Evolutionary conservation across 169 alveolate genomes (phyloP), one percentile per base, ranked within the genome.

Genomic region (Eimeria praecox): DNA sequence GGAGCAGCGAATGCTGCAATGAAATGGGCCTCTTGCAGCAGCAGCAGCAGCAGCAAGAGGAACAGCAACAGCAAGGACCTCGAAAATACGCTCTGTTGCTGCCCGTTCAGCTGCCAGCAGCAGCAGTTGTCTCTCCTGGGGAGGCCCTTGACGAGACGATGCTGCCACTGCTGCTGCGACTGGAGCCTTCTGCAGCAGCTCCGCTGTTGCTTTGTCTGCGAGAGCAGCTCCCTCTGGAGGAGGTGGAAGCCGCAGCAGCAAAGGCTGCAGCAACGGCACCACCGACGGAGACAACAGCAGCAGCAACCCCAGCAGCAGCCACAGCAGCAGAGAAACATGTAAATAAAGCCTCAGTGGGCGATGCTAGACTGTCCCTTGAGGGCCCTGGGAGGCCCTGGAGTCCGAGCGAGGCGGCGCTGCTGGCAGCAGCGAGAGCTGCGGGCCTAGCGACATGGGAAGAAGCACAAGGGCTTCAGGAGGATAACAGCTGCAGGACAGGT

Each of bases 101-200:
- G 73, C 90, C 73, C 33, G 64, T 82, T 0, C 40, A 44, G 42
- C 73, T 49, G 73, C 90, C 33, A 35, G 71, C 73, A 46, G 49
- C 71, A 24, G 90, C 40, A 27, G 90, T 46, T 35, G 64, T 40
- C 24, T 62, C 90, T 18, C 90, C 40, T 82, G 90, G 71, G 56
- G 90, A 82, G 90, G 90, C 90, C 44, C 44, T 82, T 33, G 90
- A 56, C 35, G 90, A 82, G 71, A 82, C 90, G 33, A n/a, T 82
- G 71, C 90, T 82, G 64, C 90, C 90, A 27, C 90, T 82, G 90
- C 71, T 82, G 90, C 71, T 82, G 90, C 64, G 71, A 44, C 90
- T 82, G 44, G 90, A 82, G n/a, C 90, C 90, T n/a, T 82, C 90
- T 49, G 64, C 90, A 16, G 90, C 90, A 24, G 90, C 90, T 18